Conservation (phyloP, 805 yeast species). For the Wickerhamiella azyma region DNA sequence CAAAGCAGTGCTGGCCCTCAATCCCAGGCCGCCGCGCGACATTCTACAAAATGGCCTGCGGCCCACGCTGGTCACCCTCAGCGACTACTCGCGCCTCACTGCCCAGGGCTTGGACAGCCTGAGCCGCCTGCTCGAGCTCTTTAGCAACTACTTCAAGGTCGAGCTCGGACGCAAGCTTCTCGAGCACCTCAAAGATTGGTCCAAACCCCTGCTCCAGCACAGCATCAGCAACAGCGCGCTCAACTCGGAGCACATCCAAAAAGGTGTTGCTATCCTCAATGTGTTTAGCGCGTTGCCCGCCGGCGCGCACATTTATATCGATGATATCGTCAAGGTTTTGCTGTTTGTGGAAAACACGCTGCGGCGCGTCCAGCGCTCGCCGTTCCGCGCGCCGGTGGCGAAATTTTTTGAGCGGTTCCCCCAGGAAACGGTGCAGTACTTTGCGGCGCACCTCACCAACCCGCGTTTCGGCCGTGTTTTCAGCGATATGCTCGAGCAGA, state of each 20-base stretch:
- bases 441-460: constrained; percentile 48
- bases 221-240: constrained; percentile 76
- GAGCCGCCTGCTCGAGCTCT: constrained; percentile 68
- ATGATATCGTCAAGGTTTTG: constrained; percentile 65
- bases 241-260: constrained; percentile 68
- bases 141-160: constrained; percentile 87
- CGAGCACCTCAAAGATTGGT: constrained; percentile 94
- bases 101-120: constrained; percentile 84
- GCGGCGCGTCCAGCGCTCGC: constrained; percentile 74
- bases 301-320: constrained; percentile 82
- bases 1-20: constrained; percentile 68
- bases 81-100: constrained; percentile 83
- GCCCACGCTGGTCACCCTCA: constrained; percentile 88
- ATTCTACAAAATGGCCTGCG: constrained; percentile 86
- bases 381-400: constrained; percentile 83
- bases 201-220: constrained; percentile 67
- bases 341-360: constrained; percentile 67
- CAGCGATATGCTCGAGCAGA: constrained; percentile 42
- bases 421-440: constrained; percentile 56
- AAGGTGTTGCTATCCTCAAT: constrained; percentile 78
- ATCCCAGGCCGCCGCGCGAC: constrained; percentile 76
- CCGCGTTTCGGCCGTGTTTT: constrained; percentile 53
- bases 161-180: constrained; percentile 88
- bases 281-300: constrained; percentile 87
- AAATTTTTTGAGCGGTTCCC: constrained; percentile 76